phyloP scores from a whole-genome alignment of 2,329 filamentous ascomycete genomes.

The Alternaria hordeiaustralica region DNA sequence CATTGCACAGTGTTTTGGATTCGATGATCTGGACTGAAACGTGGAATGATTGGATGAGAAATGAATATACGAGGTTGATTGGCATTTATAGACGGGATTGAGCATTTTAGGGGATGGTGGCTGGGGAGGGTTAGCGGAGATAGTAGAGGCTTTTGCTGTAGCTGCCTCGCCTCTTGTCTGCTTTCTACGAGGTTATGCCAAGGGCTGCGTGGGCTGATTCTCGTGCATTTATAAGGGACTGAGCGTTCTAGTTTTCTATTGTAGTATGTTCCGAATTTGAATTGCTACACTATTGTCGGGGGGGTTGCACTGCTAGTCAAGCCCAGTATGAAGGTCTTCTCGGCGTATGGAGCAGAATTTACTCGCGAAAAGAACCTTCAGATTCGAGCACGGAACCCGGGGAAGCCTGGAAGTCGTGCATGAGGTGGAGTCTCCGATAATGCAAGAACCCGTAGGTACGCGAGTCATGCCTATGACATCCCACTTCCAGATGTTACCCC shows the following conservation, averaged over 20 bases:
- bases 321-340: background rate
- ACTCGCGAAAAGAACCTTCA: background rate
- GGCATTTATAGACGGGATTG: background rate
- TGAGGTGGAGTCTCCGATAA: background rate
- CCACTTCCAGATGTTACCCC: conserved; percentile 41
- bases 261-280: background rate
- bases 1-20: conserved; percentile 10
- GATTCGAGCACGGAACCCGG: conserved; percentile 8
- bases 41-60: background rate
- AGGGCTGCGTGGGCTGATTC: background rate
- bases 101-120: background rate
- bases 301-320: background rate
- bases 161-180: background rate
- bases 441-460: background rate
- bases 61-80: background rate
- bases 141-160: background rate
- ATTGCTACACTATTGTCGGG: background rate
- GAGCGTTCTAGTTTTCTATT: background rate
- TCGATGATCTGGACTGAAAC: background rate
- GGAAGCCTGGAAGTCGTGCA: background rate
- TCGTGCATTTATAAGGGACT: background rate
- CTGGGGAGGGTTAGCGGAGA: background rate
- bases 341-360: background rate
- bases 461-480: conserved; percentile 40
- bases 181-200: background rate